Percentiles rank a stretch among this genome's conserved stretches.
Conservation (phyloP, 2,329 filamentous ascomycete genomes). For the Magnaporthiopsis rhizophila region DNA sequence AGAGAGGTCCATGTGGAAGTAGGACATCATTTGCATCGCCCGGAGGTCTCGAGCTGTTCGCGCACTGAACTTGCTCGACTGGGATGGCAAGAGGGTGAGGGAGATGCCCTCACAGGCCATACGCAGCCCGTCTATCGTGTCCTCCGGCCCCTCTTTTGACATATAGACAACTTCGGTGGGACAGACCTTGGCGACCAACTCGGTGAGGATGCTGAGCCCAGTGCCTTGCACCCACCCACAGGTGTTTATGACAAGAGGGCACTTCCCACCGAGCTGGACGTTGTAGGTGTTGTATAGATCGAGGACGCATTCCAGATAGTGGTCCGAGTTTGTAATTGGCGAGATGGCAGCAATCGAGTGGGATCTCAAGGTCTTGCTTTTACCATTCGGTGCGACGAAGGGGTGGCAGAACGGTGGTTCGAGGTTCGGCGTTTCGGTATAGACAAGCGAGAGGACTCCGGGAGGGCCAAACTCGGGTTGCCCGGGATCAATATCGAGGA, state of each 20-base stretch:
- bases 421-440: slow-evolving; percentile 53
- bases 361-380: slow-evolving; percentile 41
- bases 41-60: slow-evolving; percentile 59
- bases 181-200: slow-evolving; percentile 43
- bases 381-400: slow-evolving; percentile 20
- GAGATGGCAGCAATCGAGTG: slow-evolving; percentile 60
- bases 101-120: slow-evolving; percentile 30
- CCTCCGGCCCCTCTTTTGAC: slow-evolving; percentile 52
- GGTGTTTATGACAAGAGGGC: slow-evolving; percentile 63
- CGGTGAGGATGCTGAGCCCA: slow-evolving; percentile 55
- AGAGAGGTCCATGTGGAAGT: slow-evolving; percentile 51
- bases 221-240: slow-evolving; percentile 67
- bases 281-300: slow-evolving; percentile 56
- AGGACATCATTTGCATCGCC: slow-evolving; percentile 72
- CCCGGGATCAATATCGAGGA: slow-evolving; percentile 71
- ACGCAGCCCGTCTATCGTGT: slow-evolving; percentile 46
- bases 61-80: slow-evolving; percentile 44
- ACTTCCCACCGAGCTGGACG: slow-evolving; percentile 29
- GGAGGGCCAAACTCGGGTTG: slow-evolving; percentile 68
- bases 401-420: slow-evolving; percentile 60
- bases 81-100: slow-evolving; percentile 50
- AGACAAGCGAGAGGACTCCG: slow-evolving; percentile 61
- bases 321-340: slow-evolving; percentile 56
- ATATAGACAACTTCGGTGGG: slow-evolving; percentile 62
- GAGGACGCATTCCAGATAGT: slow-evolving; percentile 56